Evolutionary conservation across 129 eudicot genomes (phyloP).

Genomic region (Escallonia herrerae): DNA sequence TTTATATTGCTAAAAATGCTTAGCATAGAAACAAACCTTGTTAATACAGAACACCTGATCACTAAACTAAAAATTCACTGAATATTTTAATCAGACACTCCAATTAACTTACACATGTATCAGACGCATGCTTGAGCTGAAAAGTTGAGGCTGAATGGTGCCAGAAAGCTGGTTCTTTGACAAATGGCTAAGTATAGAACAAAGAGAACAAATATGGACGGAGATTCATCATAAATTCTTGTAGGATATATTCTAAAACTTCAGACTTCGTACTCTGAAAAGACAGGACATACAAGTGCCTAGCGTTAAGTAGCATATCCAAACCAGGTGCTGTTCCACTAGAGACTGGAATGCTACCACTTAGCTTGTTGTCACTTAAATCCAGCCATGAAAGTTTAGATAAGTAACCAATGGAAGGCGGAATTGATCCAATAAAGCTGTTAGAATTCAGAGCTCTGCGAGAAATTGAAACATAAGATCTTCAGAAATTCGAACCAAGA

Average conservation of each 20-base stretch:
- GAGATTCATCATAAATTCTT: too few species aligned
- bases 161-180: constrained; percentile 72
- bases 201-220: not conserved
- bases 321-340: constrained; percentile 47
- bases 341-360: constrained; percentile 74
- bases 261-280: not conserved
- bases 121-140: constrained; percentile 58
- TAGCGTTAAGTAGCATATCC: constrained; percentile 56
- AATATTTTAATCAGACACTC: not conserved
- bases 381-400: constrained; percentile 67
- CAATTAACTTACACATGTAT: constrained; percentile 68
- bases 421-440: constrained; percentile 63
- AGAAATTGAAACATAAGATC: not conserved
- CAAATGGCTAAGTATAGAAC: constrained; percentile 55
- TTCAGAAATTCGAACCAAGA: not conserved
- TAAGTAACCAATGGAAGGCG: constrained; percentile 66
- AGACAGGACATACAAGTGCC: constrained; percentile 62
- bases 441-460: constrained; percentile 69
- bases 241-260: too few species aligned
- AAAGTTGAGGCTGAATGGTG: constrained; percentile 43
- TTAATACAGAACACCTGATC: too few species aligned
- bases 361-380: constrained; percentile 65
- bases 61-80: too few species aligned
- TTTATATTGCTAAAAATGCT: too few species aligned
- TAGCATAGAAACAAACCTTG: too few species aligned